These are phyloP conservation scores for Buxus sempervirens DNA, from an alignment of 164 flowering plant genomes.

Conservation along the genomic window DNA sequence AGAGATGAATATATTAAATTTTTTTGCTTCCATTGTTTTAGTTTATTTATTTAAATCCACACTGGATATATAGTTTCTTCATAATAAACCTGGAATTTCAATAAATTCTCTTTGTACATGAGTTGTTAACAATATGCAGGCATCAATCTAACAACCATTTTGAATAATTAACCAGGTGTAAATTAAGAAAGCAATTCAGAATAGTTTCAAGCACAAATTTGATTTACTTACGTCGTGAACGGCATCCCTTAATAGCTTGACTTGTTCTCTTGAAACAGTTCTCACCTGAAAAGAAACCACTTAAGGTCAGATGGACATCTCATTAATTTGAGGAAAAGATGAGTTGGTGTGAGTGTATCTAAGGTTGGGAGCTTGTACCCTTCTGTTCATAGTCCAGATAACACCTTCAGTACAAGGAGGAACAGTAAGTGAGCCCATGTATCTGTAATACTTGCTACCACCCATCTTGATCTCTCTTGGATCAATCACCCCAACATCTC, in stretches of 20 bases:
- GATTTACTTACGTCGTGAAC: constrained; percentile 49
- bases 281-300: constrained; percentile 22
- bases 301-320: neutral
- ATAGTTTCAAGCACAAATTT: neutral
- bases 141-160: no score
- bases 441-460: constrained; percentile 32
- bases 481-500: constrained; percentile 29
- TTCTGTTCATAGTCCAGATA: constrained; percentile 37
- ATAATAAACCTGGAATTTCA: no score
- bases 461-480: constrained; percentile 33
- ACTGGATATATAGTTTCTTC: no score
- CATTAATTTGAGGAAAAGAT: neutral
- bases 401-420: constrained; percentile 56
- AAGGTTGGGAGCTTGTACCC: constrained; percentile 16
- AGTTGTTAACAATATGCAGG: no score
- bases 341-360: neutral
- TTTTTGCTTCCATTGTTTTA: no score
- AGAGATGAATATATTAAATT: no score
- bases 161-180: neutral
- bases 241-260: constrained; percentile 30
- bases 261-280: constrained; percentile 40
- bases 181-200: neutral
- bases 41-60: no score
- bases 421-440: constrained; percentile 44
- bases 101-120: no score